Percentiles rank a stretch among this genome's conserved stretches.
Conservation (phyloP, 257 asterid genomes). For the Capsicum chinense region DNA sequence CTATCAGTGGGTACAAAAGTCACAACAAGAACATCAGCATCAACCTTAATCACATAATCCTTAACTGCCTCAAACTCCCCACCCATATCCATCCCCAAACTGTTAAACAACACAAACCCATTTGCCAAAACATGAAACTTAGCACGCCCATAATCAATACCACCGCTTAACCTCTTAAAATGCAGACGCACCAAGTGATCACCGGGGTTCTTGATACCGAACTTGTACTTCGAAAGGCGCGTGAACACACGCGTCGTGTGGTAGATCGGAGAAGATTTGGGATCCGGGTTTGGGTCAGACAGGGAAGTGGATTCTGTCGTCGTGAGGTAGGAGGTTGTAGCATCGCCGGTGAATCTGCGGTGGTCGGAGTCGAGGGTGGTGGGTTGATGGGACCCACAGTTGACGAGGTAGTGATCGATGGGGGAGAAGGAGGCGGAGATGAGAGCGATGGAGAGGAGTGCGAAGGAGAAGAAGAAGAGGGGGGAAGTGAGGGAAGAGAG, state of each 20-base stretch:
- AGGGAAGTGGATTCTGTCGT: constrained; percentile 47
- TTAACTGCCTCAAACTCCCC: constrained; percentile 46
- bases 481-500: neutral
- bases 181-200: constrained; percentile 83
- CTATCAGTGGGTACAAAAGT: constrained; percentile 55
- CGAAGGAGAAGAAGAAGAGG: neutral
- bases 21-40: constrained; percentile 54
- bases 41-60: constrained; percentile 70
- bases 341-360: constrained; percentile 61
- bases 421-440: constrained; percentile 58
- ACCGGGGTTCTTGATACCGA: constrained; percentile 59
- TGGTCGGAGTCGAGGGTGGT: constrained; percentile 55
- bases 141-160: constrained; percentile 39
- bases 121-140: constrained; percentile 84
- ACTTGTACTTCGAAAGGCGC: constrained; percentile 62
- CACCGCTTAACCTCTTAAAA: constrained; percentile 46
- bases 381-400: constrained; percentile 62
- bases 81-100: constrained; percentile 47
- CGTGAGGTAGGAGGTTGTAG: constrained; percentile 39
- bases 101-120: constrained; percentile 61
- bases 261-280: constrained; percentile 59
- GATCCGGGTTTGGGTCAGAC: constrained; percentile 34
- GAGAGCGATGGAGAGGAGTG: constrained; percentile 32
- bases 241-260: constrained; percentile 69
- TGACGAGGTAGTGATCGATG: constrained; percentile 63